Evolutionary conservation across 2,329 filamentous ascomycete genomes (phyloP), one percentile per base, ranked within the genome.

Genomic region (Cladosporium velox): DNA sequence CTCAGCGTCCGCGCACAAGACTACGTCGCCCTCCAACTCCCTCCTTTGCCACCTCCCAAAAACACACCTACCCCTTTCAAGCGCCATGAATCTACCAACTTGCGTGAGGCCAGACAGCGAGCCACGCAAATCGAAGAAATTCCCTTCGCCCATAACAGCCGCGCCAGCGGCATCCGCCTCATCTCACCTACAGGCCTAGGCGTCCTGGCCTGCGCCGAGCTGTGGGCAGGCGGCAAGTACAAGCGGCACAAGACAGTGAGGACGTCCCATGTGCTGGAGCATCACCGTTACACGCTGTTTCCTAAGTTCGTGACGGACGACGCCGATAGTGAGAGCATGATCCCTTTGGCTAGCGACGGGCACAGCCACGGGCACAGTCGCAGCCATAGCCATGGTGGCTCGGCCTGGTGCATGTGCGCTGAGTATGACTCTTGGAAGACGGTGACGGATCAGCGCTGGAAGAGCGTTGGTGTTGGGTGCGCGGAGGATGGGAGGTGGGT

Each of bases 171-270:
- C 2, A 49, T 67, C 4, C 44, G 65, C 24, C 63, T 71, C 15
- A 64, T 68, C 35, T 66, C 66, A 6, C 67, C 67, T 38, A 66
- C 70, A 2, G 63, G 59, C 10, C 49, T 66, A 12, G 67, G 69
- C 8, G 68, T 47, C 6, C 58, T 70, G 18, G 65, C 67, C 0
- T 68, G 65, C 51, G 69, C 41, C n/a, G 68, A 70, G 47, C 35
- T 63, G 11, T 70, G 67, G 68, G 65, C 44, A 18, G 44, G 65
- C 10, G 69, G 69, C 4, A 70, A 70, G 66, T 67, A 69, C 58
- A 66, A 63, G 52, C 58, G 65, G 7, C 67, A 69, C 54, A 38
- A 58, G 44, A 55, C 38, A 24, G 58, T 59, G 11, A 35, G 38
- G 30, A 35, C 21, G 4, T 47, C 35, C 0, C 38, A 51, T 4